Conservation (phyloP, 78 protist species). For the Dictyostelium capitatum region DNA sequence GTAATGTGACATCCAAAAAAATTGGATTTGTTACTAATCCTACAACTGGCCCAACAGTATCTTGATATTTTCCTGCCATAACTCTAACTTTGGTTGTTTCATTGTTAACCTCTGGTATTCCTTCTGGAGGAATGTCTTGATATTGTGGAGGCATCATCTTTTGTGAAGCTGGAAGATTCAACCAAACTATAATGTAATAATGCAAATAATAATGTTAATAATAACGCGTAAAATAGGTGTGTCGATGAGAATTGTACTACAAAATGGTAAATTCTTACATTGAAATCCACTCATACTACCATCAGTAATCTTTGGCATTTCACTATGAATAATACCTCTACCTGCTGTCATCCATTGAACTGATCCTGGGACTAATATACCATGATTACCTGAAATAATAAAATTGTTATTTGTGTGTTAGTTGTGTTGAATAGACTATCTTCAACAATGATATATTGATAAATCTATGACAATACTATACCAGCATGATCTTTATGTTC, state of each 20-base stretch:
- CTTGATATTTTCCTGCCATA: slow-evolving; percentile 67
- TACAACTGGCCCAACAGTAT: slow-evolving; percentile 12
- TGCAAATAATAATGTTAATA: too few species aligned
- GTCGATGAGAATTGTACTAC: too few species aligned
- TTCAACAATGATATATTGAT: too few species aligned
- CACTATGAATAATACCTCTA: slow-evolving; percentile 89
- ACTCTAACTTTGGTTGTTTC: slow-evolving; percentile 12
- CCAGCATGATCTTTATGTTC: slow-evolving; percentile 85
- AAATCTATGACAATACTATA: too few species aligned
- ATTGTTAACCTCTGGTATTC: slow-evolving; percentile 27
- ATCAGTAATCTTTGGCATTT: slow-evolving; percentile 36
- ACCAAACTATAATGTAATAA: too few species aligned
- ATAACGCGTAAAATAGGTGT: too few species aligned
- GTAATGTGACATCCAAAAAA: slow-evolving; percentile 41
- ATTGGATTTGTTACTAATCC: slow-evolving; percentile 43
- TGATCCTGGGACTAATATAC: slow-evolving; percentile 56
- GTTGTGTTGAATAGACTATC: too few species aligned
- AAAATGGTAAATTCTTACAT: too few species aligned
- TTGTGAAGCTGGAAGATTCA: slow-evolving; percentile 82
- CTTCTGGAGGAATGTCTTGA: slow-evolving; percentile 62
- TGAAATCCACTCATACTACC: slow-evolving; percentile 79
- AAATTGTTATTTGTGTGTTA: too few species aligned
- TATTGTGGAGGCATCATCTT: slow-evolving; percentile 89
- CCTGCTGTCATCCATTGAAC: slow-evolving; percentile 95
- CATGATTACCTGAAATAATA: slow-evolving; percentile 77